A percentile compares a stretch with the other conserved stretches of the same genome.
Conservation (phyloP, 176 grass and related monocot genomes). For the Elaeis guineensis region DNA sequence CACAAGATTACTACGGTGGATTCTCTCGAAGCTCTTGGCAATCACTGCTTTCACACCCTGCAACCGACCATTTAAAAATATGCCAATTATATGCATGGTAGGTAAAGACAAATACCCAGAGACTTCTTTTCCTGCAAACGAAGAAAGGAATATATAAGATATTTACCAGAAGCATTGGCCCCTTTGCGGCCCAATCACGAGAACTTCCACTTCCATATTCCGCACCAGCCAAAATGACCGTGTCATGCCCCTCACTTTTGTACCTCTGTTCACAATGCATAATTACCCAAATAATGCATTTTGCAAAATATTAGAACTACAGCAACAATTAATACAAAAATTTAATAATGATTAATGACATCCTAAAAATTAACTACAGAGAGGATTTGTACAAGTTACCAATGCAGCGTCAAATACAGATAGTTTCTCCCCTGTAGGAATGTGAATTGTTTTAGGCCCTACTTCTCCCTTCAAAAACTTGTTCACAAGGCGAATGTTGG, state of each 20-base stretch:
- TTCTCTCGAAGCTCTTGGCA: conserved; percentile 95
- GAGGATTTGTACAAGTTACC: conserved; percentile 24
- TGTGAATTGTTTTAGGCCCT: conserved; percentile 75
- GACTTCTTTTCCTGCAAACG: no score
- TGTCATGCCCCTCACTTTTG: conserved; percentile 66
- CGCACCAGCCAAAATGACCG: conserved; percentile 81
- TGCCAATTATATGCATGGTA: no score
- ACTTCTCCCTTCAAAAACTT: conserved; percentile 76
- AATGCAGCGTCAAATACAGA: conserved; percentile 77
- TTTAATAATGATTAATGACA: no score
- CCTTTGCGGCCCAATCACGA: conserved; percentile 97
- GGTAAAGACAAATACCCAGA: no score
- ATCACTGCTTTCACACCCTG: conserved; percentile 98
- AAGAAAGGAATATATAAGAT: no score
- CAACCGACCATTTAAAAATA: conserved; percentile 4
- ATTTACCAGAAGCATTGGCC: conserved; percentile 73
- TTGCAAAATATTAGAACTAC: no score
- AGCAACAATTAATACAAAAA: no score
- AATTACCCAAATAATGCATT: no score
- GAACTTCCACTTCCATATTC: conserved; percentile 98
- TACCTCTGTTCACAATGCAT: conserved; percentile 45
- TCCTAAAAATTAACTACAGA: neutral
- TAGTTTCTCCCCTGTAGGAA: conserved; percentile 84
- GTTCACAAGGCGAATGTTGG: conserved; percentile 92
- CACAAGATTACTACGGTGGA: conserved; percentile 94